Evolutionary conservation across 148 eudicot species (phyloP), one percentile per base, ranked within the genome.

Genomic region (Rheum nobile): DNA sequence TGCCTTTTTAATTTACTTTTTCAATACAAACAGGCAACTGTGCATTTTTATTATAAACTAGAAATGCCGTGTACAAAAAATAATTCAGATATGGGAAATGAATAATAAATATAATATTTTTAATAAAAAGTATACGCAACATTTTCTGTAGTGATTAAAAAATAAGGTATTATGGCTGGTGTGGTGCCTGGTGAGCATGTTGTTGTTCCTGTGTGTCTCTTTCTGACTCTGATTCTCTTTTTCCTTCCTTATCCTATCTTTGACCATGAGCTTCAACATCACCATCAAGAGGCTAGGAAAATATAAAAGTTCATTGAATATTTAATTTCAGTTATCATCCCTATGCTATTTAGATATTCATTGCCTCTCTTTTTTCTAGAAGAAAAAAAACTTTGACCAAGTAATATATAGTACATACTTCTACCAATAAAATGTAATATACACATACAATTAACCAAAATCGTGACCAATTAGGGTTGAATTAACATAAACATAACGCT

Each of bases 231-330:
- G 35, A 61, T 17, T 32, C 67, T 28, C 37, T 61, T 13, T 61
- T 61, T 29, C 61, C 37, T 55, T 61, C 67, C 67, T 61, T 61
- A 61, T 61, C 67, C 67, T 61, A 61, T 61, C 67, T 61, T 61
- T 61, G 67, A 61, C 67, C 67, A 61, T 29, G 67, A 61, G 35
- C 35, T 29, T 61, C 34, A 29, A 61, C 67, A 61, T 61, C 67
- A 6, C 67, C 35, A 61, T 61, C 67, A 12, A 61, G 35, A 61
- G 37, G 29, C 17, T 61, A 13, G 13, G 35, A 61, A 61, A 52
- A 17, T n/a, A 21, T 54, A 21, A 1, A 22, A 21, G 8, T n/a
- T 26, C 11, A 24, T 61, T 12, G 7, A n/a, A n/a, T n/a, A n/a
- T n/a, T 61, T 59, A 26, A 59, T 8, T 59, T 59, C 17, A 59